Evolutionary conservation across 495 filamentous ascomycete genomes (phyloP).

Genomic region (Penicillium nucicola): DNA sequence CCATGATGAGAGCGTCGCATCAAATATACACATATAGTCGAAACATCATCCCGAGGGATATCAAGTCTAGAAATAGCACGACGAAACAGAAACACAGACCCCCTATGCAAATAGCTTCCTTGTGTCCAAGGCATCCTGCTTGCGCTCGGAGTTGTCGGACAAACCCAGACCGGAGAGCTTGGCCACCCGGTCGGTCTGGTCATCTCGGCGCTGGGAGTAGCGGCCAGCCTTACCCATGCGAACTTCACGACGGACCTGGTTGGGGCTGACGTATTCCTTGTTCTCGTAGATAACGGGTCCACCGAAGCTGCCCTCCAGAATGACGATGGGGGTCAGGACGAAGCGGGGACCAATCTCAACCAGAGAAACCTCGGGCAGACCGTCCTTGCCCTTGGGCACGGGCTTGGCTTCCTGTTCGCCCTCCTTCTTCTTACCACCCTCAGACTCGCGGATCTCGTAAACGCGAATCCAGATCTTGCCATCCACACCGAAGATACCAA

Average conservation of each 20-base stretch:
- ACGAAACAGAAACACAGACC: slow-evolving; percentile 15
- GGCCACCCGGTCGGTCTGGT: slow-evolving; percentile 63
- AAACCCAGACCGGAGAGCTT: slow-evolving; percentile 77
- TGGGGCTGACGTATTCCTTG: slow-evolving; percentile 95
- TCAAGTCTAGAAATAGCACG: slow-evolving; percentile 29
- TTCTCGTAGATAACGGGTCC: slow-evolving; percentile 98
- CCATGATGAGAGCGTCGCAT: slow-evolving; percentile 38
- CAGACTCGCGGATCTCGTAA: slow-evolving; percentile 88
- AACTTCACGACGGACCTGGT: slow-evolving; percentile 84
- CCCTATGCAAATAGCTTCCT: slow-evolving; percentile 72
- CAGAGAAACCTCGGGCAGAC: slow-evolving; percentile 67
- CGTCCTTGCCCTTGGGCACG: slow-evolving; percentile 35
- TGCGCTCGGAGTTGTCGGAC: slow-evolving; percentile 57
- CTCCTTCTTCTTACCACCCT: slow-evolving; percentile 45
- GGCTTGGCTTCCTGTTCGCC: slow-evolving; percentile 34
- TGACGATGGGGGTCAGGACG: slow-evolving; percentile 92
- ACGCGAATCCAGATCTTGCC: slow-evolving; percentile 96
- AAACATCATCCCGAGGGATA: slow-evolving; percentile 30
- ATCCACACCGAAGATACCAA: slow-evolving; percentile 87
- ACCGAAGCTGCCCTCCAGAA: slow-evolving; percentile 92
- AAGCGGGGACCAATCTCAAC: slow-evolving; percentile 96
- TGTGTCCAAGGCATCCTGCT: slow-evolving; percentile 73
- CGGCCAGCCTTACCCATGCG: slow-evolving; percentile 69
- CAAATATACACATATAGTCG: slow-evolving; percentile 42
- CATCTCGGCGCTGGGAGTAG: slow-evolving; percentile 71